phyloP scores from a whole-genome alignment of 129 eudicot species.

The Escallonia rubra region DNA sequence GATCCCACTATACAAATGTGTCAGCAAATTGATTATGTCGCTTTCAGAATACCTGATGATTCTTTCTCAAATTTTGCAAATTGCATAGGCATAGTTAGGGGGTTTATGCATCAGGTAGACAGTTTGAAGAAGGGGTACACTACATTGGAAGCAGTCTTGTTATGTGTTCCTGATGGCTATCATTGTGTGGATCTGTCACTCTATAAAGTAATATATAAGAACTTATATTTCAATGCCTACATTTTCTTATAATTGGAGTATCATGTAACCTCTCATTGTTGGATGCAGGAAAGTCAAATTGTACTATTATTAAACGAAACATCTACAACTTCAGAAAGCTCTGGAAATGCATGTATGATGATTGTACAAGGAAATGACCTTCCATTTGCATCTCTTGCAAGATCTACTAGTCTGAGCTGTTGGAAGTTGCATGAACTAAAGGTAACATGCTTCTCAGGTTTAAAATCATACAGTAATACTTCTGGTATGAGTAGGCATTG shows the following conservation, averaged over 20 bases:
- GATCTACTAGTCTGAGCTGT: slow-evolving; percentile 25
- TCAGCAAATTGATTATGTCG: slow-evolving; percentile 44
- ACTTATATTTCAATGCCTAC: not conserved
- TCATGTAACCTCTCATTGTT: not conserved
- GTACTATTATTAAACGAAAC: slow-evolving; percentile 60
- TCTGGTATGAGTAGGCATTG: too few species aligned
- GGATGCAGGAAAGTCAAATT: slow-evolving; percentile 77
- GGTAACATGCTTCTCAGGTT: not conserved
- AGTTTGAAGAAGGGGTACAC: slow-evolving; percentile 19
- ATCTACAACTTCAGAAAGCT: slow-evolving; percentile 52
- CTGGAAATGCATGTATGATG: slow-evolving; percentile 73
- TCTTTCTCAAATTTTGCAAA: slow-evolving; percentile 52
- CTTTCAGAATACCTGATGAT: slow-evolving; percentile 70
- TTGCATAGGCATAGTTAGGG: slow-evolving; percentile 65
- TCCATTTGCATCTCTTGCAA: slow-evolving; percentile 57
- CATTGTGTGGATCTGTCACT: slow-evolving; percentile 78
- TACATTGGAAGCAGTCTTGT: slow-evolving; percentile 54
- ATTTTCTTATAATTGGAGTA: not conserved
- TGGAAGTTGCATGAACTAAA: slow-evolving; percentile 50
- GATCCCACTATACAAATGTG: slow-evolving; percentile 19
- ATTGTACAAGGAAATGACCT: slow-evolving; percentile 65
- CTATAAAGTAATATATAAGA: slow-evolving; percentile 50
- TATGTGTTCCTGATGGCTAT: slow-evolving; percentile 63
- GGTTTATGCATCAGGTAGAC: slow-evolving; percentile 36
- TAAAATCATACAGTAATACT: too few species aligned